These are phyloP conservation scores for Berberis vulgaris DNA, from an alignment of 164 flowering plant species.

Conservation along the genomic window DNA sequence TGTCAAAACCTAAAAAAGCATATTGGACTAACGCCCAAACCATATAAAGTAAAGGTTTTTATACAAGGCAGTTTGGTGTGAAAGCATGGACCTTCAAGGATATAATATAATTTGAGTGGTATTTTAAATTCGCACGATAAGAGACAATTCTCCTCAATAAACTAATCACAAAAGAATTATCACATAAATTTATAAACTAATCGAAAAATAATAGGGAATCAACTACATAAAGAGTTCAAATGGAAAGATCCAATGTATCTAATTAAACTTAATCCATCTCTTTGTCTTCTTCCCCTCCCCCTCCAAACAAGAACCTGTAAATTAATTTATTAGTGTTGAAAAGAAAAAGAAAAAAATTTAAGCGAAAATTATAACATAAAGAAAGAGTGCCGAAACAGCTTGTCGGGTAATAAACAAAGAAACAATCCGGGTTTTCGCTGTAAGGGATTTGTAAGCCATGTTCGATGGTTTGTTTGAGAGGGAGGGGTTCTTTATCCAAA, in stretches of 20 bases:
- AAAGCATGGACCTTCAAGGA: no score
- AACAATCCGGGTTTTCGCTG: constrained; percentile 8
- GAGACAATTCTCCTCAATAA: no score
- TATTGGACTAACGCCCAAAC: no score
- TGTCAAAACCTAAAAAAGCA: no score
- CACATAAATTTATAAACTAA: background rate
- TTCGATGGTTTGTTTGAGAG: constrained; percentile 5
- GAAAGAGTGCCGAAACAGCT: constrained; percentile 22
- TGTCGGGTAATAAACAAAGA: constrained; percentile 22
- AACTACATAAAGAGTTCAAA: background rate
- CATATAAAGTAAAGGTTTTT: no score
- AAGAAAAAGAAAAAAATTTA: background rate
- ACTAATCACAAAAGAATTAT: background rate
- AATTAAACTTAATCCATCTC: background rate
- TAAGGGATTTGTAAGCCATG: constrained; percentile 14
- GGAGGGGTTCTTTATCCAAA: background rate
- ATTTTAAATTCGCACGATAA: no score
- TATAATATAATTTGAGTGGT: no score
- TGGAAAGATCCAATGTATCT: constrained; percentile 21
- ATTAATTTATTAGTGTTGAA: background rate
- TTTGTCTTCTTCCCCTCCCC: constrained; percentile 21
- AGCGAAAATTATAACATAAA: background rate
- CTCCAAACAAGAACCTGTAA: constrained; percentile 6
- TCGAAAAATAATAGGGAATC: background rate
- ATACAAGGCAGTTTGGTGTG: no score